phyloP scores from a whole-genome alignment of 495 filamentous ascomycete species.

The Xeromyces bisporus region DNA sequence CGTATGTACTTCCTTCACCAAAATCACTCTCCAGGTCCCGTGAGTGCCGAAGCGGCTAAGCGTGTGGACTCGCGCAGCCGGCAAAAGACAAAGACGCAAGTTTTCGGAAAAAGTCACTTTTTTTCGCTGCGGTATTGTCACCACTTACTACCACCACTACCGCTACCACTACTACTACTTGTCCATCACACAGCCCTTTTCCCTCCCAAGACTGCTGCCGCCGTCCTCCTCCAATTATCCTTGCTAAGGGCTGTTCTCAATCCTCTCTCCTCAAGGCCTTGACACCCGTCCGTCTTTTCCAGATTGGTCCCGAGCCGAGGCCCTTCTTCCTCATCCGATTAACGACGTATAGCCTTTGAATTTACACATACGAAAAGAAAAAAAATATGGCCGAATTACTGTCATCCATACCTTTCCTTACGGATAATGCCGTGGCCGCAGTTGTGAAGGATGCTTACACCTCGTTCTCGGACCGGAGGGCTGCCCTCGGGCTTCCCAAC shows the following conservation, averaged over 20 bases:
- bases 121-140: slow-evolving; percentile 4
- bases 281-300: slow-evolving; percentile 3
- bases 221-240: slow-evolving; percentile 7
- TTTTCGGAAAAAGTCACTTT: slow-evolving; percentile 13
- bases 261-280: slow-evolving; percentile 11
- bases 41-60: slow-evolving; percentile 11
- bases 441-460: slow-evolving; percentile 61
- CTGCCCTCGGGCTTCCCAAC: slow-evolving; percentile 72
- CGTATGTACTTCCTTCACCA: no score
- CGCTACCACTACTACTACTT: slow-evolving; percentile 3
- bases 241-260: slow-evolving; percentile 20
- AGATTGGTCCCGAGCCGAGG: no score
- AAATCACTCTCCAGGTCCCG: no score
- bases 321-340: no score
- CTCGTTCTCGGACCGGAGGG: slow-evolving; percentile 71
- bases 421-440: slow-evolving; percentile 51
- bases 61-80: slow-evolving; percentile 11
- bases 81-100: slow-evolving; percentile 18
- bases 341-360: slow-evolving; percentile 1
- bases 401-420: slow-evolving; percentile 47
- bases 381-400: slow-evolving; percentile 28
- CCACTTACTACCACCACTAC: slow-evolving; percentile 1
- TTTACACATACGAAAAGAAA: no score
- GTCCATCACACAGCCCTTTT: slow-evolving; percentile 9
- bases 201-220: slow-evolving; percentile 2